Evolutionary conservation across 257 asterid genomes (phyloP).

Genomic region (Coffea canephora): DNA sequence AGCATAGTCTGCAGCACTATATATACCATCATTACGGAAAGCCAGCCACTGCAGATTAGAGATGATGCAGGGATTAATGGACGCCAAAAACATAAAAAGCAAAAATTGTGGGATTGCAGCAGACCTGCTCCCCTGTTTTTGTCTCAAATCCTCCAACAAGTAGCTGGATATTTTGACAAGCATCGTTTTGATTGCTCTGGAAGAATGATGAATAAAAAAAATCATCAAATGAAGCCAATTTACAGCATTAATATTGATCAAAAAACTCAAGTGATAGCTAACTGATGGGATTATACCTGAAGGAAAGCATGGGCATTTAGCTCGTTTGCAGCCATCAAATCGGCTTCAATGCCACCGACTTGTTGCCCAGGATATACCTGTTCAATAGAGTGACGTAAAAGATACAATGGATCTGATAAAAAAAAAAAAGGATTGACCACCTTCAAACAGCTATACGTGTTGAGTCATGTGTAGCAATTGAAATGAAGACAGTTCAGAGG

Average conservation of each 20-base stretch:
- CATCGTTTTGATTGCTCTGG: conserved; percentile 53
- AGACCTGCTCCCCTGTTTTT: conserved; percentile 91
- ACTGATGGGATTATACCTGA: conserved; percentile 44
- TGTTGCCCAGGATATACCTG: conserved; percentile 96
- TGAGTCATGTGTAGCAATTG: too few relatives aligned
- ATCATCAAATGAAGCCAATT: neutral
- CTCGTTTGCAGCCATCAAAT: conserved; percentile 94
- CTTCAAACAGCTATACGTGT: neutral
- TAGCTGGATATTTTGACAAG: conserved; percentile 61
- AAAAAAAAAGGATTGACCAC: neutral
- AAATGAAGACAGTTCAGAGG: neutral
- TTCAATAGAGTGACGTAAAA: conserved; percentile 21
- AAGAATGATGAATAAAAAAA: conserved; percentile 8
- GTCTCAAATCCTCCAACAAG: conserved; percentile 97
- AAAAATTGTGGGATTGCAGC: neutral
- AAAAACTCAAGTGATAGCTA: neutral
- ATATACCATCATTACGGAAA: conserved; percentile 78
- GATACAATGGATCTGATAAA: neutral
- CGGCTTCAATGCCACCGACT: conserved; percentile 89
- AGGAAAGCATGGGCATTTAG: conserved; percentile 81
- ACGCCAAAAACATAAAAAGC: neutral
- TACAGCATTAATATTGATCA: neutral
- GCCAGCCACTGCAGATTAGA: conserved; percentile 80
- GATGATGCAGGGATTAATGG: conserved; percentile 8
- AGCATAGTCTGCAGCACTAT: conserved; percentile 85